Evolutionary conservation across 1,284 basidiomycete genomes (phyloP), one percentile per base, ranked within the genome.

Genomic region (Sparassis latifolia): DNA sequence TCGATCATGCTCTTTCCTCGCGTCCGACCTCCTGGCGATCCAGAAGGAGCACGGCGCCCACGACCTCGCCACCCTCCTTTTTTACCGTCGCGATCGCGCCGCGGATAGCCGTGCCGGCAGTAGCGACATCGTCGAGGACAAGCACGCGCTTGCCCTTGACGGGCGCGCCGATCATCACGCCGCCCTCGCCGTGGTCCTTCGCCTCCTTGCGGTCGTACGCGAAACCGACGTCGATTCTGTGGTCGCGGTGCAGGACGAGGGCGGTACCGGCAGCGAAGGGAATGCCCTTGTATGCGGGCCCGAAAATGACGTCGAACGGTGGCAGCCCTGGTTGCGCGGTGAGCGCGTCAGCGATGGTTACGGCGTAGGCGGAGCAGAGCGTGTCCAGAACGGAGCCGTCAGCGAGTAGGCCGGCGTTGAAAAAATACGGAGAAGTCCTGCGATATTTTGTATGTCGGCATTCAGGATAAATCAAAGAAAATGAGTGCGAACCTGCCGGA

Each of bases 251-350:
- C 35, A 99, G 76, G 33, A 87, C 78, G 30, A 97, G 78, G 2
- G 90, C 78, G 1, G 95, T 94, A 44, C 89, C 83, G 0, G 96
- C 89, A 0, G 93, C 95, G 45, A 99, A 83, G 0, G 96, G 84
- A 63, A 99, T 99, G 40, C 94, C 96, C 72, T 99, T 99, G 77
- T 99, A 99, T 2, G 97, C 96, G 0, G 96, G 97, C 0, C 96
- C 97, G 63, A 98, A 97, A 32, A 98, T 78, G 42, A 98, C 81
- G 61, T 97, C 93, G 60, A 97, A 97, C 48, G 76, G 61, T 2
- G 85, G 84, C 10, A 89, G 67, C 3, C 62, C 64, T 27, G 63
- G 60, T 1, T 76, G 65, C 3, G 75, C 65, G 48, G 62, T 55
- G 32, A 79, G 70, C 35, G 63, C 66, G 43, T 50, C 48, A 27